Conservation (phyloP, 495 filamentous ascomycete genomes). For the Xylaria nigripes region DNA sequence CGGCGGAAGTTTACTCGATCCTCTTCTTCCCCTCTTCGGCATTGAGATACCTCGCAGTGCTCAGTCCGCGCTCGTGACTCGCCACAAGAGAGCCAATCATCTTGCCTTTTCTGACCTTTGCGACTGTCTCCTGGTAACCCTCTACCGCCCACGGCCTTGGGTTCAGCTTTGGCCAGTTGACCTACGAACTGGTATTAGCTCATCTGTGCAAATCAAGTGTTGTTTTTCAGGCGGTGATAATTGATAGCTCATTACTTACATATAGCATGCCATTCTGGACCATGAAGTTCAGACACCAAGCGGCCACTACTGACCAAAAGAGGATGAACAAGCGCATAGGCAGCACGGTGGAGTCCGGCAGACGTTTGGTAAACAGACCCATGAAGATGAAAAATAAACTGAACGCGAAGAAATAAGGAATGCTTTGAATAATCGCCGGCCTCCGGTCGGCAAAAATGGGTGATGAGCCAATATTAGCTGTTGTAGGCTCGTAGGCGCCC, state of each 20-base stretch:
- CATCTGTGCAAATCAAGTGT: background rate
- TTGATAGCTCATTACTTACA: conserved; percentile 47
- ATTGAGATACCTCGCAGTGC: conserved; percentile 67
- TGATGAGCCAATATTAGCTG: conserved; percentile 51
- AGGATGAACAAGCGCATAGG: conserved; percentile 70
- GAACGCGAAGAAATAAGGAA: conserved; percentile 83
- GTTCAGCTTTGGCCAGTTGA: conserved; percentile 96
- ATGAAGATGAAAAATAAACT: conserved; percentile 82
- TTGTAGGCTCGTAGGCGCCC: conserved; percentile 68
- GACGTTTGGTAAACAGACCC: conserved; percentile 58
- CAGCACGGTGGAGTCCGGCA: conserved; percentile 62
- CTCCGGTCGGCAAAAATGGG: conserved; percentile 78
- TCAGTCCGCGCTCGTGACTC: conserved; percentile 67
- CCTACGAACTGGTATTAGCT: conserved; percentile 42
- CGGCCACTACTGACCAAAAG: conserved; percentile 60
- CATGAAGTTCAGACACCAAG: conserved; percentile 67
- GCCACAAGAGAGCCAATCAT: conserved; percentile 65
- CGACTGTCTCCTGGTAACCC: conserved; percentile 79
- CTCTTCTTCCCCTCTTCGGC: conserved; percentile 96
- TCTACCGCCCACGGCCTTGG: conserved; percentile 76
- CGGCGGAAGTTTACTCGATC: conserved; percentile 55
- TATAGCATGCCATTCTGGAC: conserved; percentile 79
- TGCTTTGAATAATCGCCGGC: conserved; percentile 74
- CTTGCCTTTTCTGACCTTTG: conserved; percentile 63
- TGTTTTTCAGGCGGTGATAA: background rate